These are phyloP conservation scores for Pseudozyma sp. DNA, from an alignment of 1,284 basidiomycete genomes.

Conservation along the genomic window DNA sequence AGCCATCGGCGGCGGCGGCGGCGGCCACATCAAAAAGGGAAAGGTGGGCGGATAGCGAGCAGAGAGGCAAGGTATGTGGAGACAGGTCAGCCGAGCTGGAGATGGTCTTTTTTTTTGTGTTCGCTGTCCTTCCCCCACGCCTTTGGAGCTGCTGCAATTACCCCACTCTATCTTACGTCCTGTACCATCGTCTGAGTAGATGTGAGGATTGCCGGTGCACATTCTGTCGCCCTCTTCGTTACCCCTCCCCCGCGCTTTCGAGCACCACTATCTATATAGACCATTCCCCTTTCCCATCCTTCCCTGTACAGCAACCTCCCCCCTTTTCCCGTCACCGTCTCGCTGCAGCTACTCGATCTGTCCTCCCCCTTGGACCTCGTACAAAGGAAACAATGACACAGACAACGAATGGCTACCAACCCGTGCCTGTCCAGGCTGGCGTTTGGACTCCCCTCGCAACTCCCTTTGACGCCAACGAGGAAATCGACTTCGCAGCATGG, in stretches of 20 bases:
- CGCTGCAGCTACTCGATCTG: neutral
- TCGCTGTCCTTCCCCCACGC: no score
- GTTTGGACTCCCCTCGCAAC: conserved; percentile 87
- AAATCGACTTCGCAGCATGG: conserved; percentile 81
- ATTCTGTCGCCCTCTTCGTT: neutral
- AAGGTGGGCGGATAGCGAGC: no score
- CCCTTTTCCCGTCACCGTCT: neutral
- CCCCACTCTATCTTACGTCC: neutral
- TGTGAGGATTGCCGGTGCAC: neutral
- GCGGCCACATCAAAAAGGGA: no score
- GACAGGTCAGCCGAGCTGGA: no score
- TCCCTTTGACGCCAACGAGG: conserved; percentile 83
- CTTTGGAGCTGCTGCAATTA: no score
- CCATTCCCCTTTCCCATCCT: neutral
- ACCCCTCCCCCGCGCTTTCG: neutral
- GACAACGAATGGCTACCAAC: conserved; percentile 27
- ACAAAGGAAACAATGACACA: conserved; percentile 23
- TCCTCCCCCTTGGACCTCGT: neutral
- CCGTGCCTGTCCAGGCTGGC: conserved; percentile 72
- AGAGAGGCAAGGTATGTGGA: no score
- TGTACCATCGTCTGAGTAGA: neutral
- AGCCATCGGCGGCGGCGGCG: no score
- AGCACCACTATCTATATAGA: neutral
- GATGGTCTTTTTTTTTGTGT: no score
- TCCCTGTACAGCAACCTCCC: neutral